Evolutionary conservation across 2,329 filamentous ascomycete genomes (phyloP), one percentile per base, ranked within the genome.

Genomic region (Huntiella savannae): DNA sequence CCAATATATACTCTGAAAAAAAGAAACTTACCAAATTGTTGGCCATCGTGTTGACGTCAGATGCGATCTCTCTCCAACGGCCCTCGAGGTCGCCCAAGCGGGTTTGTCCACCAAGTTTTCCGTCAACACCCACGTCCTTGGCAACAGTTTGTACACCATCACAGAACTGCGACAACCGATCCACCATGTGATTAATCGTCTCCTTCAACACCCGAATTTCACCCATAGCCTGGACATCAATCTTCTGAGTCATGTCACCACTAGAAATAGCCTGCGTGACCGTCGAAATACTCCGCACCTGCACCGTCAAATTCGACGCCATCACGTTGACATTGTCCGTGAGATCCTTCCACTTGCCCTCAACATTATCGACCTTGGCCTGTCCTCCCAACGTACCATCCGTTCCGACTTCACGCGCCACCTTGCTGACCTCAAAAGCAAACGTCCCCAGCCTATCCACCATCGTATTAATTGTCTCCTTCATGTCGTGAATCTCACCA

Each of bases 111-210:
- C 88, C 88, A 84, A 98, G 94, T 67, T 95, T 96, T 52, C 88
- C 88, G 57, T 96, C 91, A 45, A 96, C 88, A 53, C 88, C 88
- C 54, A 96, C 91, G 61, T 96, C 91, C 56, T 91, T 87, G 49
- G 88, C 88, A 28, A 98, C 88, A 55, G 87, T 76, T 63, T 96
- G 91, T 52, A 98, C 82, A 58, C 94, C 87, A 54, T 92, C 86
- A 47, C 87, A 94, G 73, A 95, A 96, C 53, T 88, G 88, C 50
- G 91, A 92, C 43, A 98, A 67, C 52, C 88, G 77, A 59, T 87
- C 87, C 53, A 96, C 88, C 88, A 95, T 95, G 76, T 95, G 88
- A 61, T 95, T 95, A 66, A 95, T 94, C 38, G 88, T 96, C 58
- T 92, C 85, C 60, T 95, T 95, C 45, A 96, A 66, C 2, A 93